Conservation (phyloP, 768 basidiomycete species). For the Russula lepida region DNA sequence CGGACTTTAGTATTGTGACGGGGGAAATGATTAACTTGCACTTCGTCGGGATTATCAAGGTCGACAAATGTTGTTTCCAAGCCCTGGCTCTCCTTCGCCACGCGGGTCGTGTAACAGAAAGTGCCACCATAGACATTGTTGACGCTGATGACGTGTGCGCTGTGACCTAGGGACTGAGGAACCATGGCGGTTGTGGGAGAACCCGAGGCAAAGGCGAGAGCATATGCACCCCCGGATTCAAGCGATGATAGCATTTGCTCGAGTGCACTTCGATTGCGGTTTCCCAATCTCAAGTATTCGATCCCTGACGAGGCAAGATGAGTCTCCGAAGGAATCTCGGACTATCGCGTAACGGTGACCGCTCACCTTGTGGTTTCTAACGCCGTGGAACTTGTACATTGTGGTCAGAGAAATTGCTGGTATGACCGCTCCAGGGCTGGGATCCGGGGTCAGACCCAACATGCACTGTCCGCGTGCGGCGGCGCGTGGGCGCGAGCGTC, state of each 20-base stretch:
- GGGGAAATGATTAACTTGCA: slow-evolving; percentile 55
- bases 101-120: slow-evolving; percentile 68
- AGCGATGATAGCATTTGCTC: slow-evolving; percentile 72
- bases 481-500: slow-evolving; percentile 52
- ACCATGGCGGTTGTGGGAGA: slow-evolving; percentile 81
- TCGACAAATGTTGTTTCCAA: slow-evolving; percentile 74
- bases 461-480: slow-evolving; percentile 79
- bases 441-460: slow-evolving; percentile 73
- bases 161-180: slow-evolving; percentile 61
- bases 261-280: slow-evolving; percentile 78
- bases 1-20: slow-evolving; percentile 73
- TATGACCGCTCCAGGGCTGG: slow-evolving; percentile 76
- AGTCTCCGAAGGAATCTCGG: neutral
- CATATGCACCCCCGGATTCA: slow-evolving; percentile 65
- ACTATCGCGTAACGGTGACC: too few species aligned
- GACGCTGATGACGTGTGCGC: slow-evolving; percentile 76
- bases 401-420: slow-evolving; percentile 84
- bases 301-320: slow-evolving; percentile 43
- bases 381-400: slow-evolving; percentile 78
- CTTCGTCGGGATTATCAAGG: slow-evolving; percentile 60
- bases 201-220: slow-evolving; percentile 78
- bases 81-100: slow-evolving; percentile 55
- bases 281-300: slow-evolving; percentile 85
- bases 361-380: slow-evolving; percentile 65
- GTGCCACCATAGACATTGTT: slow-evolving; percentile 96